Conservation (phyloP, 768 basidiomycete species). For the Cystoderma amianthinum region DNA sequence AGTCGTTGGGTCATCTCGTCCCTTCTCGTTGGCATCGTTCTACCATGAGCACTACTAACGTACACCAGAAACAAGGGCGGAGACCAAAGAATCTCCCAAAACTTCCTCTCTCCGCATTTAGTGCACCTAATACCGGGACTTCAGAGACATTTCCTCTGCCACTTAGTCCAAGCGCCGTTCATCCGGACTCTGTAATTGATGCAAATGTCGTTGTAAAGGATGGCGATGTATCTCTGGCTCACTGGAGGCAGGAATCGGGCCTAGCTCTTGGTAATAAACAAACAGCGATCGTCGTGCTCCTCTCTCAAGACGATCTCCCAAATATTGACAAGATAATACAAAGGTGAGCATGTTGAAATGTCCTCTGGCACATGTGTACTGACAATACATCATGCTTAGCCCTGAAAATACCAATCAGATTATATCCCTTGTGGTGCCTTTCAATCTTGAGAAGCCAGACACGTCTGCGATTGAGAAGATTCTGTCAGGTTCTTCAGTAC, state of each 20-base stretch:
- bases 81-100: conserved; percentile 63
- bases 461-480: conserved; percentile 28
- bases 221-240: conserved; percentile 30
- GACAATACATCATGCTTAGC: conserved; percentile 5
- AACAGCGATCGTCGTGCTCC: conserved; percentile 50
- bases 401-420: conserved; percentile 22
- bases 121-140: conserved; percentile 60
- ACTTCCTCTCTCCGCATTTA: conserved; percentile 73
- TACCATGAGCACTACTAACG: neutral
- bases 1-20: neutral
- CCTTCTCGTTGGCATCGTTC: neutral
- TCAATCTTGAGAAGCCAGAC: conserved; percentile 42
- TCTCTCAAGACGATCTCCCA: conserved; percentile 32
- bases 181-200: conserved; percentile 62
- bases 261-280: conserved; percentile 35
- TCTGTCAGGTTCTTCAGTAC: conserved; percentile 28
- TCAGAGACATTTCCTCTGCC: conserved; percentile 63
- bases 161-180: conserved; percentile 59
- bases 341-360: conserved; percentile 50
- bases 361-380: too few relatives aligned
- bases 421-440: conserved; percentile 56
- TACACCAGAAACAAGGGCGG: conserved; percentile 26
- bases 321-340: conserved; percentile 19
- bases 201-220: conserved; percentile 48
- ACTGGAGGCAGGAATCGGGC: conserved; percentile 50